Percentiles rank a stretch among this genome's conserved stretches.
Conservation (phyloP, 306 rosid genomes). For the Prunus armeniaca region DNA sequence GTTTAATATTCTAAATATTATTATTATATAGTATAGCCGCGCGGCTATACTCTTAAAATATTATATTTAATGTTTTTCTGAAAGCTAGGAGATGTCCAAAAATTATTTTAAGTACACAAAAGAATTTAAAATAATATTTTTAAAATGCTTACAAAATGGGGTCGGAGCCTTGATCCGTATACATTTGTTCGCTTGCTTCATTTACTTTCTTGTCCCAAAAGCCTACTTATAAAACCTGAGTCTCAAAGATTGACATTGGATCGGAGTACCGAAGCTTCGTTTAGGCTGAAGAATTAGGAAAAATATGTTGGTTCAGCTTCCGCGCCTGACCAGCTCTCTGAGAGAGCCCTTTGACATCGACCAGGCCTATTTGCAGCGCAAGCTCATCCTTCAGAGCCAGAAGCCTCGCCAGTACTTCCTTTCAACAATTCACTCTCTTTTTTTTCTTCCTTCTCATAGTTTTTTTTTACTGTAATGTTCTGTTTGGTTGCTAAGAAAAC, state of each 20-base stretch:
- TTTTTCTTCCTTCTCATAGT: neutral
- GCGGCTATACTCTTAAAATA: too few relatives aligned
- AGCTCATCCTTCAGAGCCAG: slow-evolving; percentile 41
- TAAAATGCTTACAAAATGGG: too few relatives aligned
- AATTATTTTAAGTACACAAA: too few relatives aligned
- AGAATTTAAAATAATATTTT: too few relatives aligned
- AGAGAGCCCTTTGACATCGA: slow-evolving; percentile 53
- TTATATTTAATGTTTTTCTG: too few relatives aligned
- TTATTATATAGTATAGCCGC: too few relatives aligned
- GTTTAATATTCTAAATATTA: too few relatives aligned
- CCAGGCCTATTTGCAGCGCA: slow-evolving; percentile 55
- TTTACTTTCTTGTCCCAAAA: too few relatives aligned
- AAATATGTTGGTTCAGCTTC: slow-evolving; percentile 51
- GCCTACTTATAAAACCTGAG: neutral
- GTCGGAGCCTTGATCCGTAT: too few relatives aligned
- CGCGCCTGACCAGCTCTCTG: slow-evolving; percentile 47
- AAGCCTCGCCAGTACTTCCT: slow-evolving; percentile 31
- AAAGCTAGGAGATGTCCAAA: too few relatives aligned
- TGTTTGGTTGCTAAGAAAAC: slow-evolving; percentile 18
- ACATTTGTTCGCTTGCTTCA: too few relatives aligned
- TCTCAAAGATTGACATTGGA: neutral
- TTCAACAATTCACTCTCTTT: neutral
- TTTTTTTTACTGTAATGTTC: neutral
- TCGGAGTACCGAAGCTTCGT: neutral
- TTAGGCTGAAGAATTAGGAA: neutral